Conservation (phyloP, 495 filamentous ascomycete species). For the Trichoderma asperelloides region DNA sequence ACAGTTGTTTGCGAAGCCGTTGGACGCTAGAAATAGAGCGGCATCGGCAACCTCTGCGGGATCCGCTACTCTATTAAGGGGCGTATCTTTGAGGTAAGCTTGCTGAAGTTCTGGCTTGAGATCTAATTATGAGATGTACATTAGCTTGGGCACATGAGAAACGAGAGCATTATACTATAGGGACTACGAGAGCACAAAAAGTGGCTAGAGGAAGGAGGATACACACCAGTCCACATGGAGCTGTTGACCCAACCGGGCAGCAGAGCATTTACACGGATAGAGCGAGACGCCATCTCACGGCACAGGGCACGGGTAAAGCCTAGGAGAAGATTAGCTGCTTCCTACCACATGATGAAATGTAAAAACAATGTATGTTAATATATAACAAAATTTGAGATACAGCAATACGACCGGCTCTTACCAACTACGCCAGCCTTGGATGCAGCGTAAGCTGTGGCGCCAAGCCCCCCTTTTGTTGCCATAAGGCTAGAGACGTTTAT, state of each 20-base stretch:
- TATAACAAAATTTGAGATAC: slow-evolving; percentile 6
- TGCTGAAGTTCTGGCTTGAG: slow-evolving; percentile 17
- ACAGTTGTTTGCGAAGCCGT: slow-evolving; percentile 76
- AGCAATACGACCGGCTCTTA: slow-evolving; percentile 15
- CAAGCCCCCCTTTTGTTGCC: slow-evolving; percentile 51
- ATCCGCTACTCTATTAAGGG: slow-evolving; percentile 12
- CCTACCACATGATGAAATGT: not conserved
- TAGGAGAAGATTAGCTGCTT: slow-evolving; percentile 13
- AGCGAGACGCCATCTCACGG: slow-evolving; percentile 46
- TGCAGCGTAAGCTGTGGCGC: slow-evolving; percentile 66
- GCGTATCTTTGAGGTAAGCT: slow-evolving; percentile 10
- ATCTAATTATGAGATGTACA: slow-evolving; percentile 22
- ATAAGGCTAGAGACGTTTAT: slow-evolving; percentile 74
- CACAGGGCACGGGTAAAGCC: slow-evolving; percentile 63
- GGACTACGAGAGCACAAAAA: not conserved
- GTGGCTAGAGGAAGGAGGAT: not conserved
- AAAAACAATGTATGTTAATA: slow-evolving; percentile 13
- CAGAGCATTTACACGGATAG: slow-evolving; percentile 68
- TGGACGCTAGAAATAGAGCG: slow-evolving; percentile 66
- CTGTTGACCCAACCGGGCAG: slow-evolving; percentile 79
- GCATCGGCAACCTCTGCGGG: slow-evolving; percentile 71
- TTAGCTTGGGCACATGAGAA: slow-evolving; percentile 16
- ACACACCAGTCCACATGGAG: slow-evolving; percentile 62
- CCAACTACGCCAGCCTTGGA: slow-evolving; percentile 73
- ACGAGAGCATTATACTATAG: not conserved